These are phyloP conservation scores for Thalassiosira mediterranea DNA, from an alignment of 352 stramenopile genomes.

Conservation along the genomic window DNA sequence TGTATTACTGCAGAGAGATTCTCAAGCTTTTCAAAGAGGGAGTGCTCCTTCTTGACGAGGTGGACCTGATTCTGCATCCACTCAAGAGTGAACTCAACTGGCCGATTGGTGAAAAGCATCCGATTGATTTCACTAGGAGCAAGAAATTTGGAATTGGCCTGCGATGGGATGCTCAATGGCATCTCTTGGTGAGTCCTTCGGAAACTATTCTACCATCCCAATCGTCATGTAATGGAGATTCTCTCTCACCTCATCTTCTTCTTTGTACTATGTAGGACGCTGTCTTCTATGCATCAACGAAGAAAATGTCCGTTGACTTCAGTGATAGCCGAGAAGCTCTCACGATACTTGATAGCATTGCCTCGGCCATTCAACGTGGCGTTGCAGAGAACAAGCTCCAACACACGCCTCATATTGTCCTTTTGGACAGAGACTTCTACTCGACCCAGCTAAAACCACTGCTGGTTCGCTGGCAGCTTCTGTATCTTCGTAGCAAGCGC, in stretches of 20 bases:
- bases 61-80: constrained; percentile 90
- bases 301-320: constrained; percentile 89
- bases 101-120: constrained; percentile 89
- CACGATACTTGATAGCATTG: constrained; percentile 89
- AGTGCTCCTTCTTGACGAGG: constrained; percentile 90
- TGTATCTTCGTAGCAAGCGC: constrained; percentile 93
- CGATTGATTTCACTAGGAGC: constrained; percentile 88
- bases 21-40: constrained; percentile 86
- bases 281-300: constrained; percentile 88
- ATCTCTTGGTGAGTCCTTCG: constrained; percentile 83
- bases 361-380: constrained; percentile 86
- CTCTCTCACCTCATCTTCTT: no score
- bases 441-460: constrained; percentile 91
- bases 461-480: constrained; percentile 90
- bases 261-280: constrained; percentile 91
- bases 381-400: constrained; percentile 93
- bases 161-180: constrained; percentile 91
- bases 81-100: constrained; percentile 92
- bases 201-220: neutral
- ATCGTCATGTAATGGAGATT: no score
- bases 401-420: constrained; percentile 95
- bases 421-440: constrained; percentile 97
- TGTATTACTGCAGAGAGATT: constrained; percentile 87
- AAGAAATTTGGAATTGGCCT: constrained; percentile 89
- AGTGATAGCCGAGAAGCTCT: constrained; percentile 86